Evolutionary conservation across 495 filamentous ascomycete genomes (phyloP), one percentile per base, ranked within the genome.

Genomic region (Umbilicaria muhlenbergii): DNA sequence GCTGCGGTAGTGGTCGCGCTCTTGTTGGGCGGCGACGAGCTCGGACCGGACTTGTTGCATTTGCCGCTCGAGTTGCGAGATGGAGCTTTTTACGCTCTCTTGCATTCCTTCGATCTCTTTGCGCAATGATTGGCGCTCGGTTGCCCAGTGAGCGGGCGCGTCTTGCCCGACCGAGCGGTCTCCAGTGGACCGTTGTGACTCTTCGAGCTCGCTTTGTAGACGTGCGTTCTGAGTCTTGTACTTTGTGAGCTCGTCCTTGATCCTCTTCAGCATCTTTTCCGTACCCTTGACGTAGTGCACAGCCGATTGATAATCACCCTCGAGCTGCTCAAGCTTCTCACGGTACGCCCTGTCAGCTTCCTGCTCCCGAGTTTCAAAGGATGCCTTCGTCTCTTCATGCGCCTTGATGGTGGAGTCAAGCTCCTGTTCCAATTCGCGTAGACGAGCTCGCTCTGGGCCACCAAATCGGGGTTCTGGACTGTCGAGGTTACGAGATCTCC

Each of bases 281-380:
- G 89, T 95, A 34, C 91, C 92, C 56, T 94, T 92, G 49, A 99
- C 86, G 56, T 99, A 99, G 61, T 94, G 88, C n/a, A 96, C 88
- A 11, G 92, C 88, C n/a, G 92, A 94, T 57, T 93, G 86, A 57
- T 99, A 94, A 56, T 99, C 91, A 57, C 84, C 86, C 57, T 95
- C 87, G 17, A 99, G 76, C 55, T 92, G 84, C 42, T 81, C 75
- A 42, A 99, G 67, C 59, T 94, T 95, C 58, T 93, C 88, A 39
- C 83, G 78, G 64, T 89, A 96, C 38, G 80, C 75, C 47, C 74
- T 70, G 41, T 88, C 85, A 14, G 84, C 78, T 54, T 94, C 86
- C 52, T 91, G 78, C 44, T 85, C 78, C 31, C 85, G 83, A 39
- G 71, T 62, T 48, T 89, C 85, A 38, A 83, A 83, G 6, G 68